Conservation (phyloP, 2,329 filamentous ascomycete species). For the Hymenoscyphus scutula region DNA sequence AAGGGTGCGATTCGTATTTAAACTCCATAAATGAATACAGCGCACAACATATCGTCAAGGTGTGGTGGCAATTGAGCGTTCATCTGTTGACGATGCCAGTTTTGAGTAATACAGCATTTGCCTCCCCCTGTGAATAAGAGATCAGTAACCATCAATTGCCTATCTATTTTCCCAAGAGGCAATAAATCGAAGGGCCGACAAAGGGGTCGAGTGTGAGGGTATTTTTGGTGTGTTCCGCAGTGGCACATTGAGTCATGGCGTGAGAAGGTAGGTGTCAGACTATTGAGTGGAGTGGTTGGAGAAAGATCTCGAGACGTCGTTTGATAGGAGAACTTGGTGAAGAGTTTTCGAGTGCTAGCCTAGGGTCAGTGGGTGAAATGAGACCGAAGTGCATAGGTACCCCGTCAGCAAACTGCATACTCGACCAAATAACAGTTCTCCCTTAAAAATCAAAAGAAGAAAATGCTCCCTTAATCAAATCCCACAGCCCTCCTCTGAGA, state of each 20-base stretch:
- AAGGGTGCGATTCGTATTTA: neutral
- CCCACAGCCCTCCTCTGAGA: neutral
- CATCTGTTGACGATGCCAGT: neutral
- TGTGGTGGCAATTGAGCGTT: neutral
- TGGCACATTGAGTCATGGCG: neutral
- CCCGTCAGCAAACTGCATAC: too few species aligned
- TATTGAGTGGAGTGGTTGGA: neutral
- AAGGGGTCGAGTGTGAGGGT: neutral
- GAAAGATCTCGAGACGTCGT: neutral
- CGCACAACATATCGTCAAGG: neutral
- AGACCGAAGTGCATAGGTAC: neutral
- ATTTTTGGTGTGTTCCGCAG: too few species aligned
- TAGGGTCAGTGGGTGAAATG: neutral
- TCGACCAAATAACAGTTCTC: too few species aligned
- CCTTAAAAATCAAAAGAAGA: neutral
- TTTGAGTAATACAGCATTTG: neutral
- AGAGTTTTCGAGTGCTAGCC: neutral
- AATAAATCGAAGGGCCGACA: neutral
- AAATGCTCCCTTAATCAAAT: neutral
- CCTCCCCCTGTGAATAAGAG: neutral
- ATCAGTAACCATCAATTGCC: neutral
- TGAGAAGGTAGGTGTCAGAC: neutral
- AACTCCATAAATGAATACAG: neutral
- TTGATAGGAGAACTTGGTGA: neutral
- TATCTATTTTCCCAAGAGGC: neutral